Conservation (phyloP, 1,284 basidiomycete species). For the Fomitiporia mediterranea region DNA sequence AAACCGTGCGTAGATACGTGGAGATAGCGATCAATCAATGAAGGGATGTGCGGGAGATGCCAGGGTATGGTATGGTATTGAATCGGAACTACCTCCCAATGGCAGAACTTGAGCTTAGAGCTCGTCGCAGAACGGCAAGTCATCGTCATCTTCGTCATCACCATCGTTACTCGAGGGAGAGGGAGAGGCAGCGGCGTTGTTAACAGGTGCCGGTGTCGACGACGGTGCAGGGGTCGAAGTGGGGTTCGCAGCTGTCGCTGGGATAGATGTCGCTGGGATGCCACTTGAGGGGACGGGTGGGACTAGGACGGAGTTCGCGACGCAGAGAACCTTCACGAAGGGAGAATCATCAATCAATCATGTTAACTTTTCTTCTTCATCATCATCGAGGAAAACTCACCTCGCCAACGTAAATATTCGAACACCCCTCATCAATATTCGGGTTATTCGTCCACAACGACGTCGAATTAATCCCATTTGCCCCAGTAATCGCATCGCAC, state of each 20-base stretch:
- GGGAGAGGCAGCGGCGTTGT: slow-evolving; percentile 21
- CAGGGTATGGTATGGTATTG: background rate
- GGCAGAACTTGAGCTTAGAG: slow-evolving; percentile 14
- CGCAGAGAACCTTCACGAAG: slow-evolving; percentile 49
- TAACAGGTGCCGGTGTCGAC: too few relatives aligned
- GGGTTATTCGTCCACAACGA: slow-evolving; percentile 61
- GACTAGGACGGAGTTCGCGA: slow-evolving; percentile 33
- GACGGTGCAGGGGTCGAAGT: slow-evolving; percentile 25
- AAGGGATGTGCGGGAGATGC: background rate
- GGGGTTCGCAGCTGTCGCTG: slow-evolving; percentile 31
- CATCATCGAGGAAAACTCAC: slow-evolving; percentile 30
- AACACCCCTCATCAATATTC: slow-evolving; percentile 51
- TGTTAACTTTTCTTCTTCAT: too few relatives aligned
- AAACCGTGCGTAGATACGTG: too few relatives aligned
- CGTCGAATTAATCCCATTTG: slow-evolving; percentile 42
- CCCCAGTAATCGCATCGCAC: slow-evolving; percentile 42
- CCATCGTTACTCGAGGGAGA: slow-evolving; percentile 20
- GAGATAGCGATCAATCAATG: background rate
- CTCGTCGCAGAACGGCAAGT: slow-evolving; percentile 60
- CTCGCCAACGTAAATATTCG: slow-evolving; percentile 65
- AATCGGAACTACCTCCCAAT: background rate
- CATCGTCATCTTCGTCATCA: slow-evolving; percentile 37
- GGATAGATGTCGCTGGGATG: slow-evolving; percentile 31
- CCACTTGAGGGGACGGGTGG: slow-evolving; percentile 36
- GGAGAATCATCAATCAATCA: too few relatives aligned